phyloP scores from a whole-genome alignment of 495 filamentous ascomycete species.

The Trichoderma asperelloides region DNA sequence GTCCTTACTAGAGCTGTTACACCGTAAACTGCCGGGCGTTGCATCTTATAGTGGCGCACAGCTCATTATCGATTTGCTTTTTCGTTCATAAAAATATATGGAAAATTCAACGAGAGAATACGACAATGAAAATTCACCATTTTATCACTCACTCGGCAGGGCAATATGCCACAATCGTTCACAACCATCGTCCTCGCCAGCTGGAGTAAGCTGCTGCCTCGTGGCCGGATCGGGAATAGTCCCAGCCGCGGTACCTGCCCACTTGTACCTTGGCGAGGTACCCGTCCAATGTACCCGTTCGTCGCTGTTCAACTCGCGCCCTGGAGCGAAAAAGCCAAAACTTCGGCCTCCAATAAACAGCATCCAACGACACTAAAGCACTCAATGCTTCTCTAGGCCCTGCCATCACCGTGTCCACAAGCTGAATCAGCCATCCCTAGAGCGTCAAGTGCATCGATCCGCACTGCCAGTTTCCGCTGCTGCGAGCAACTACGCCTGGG shows the following conservation, averaged over 20 bases:
- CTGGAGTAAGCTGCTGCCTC: background rate
- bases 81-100: no score
- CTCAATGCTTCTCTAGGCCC: background rate
- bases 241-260: background rate
- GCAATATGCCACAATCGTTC: background rate
- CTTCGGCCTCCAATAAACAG: background rate
- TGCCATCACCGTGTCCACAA: background rate
- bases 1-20: no score
- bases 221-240: background rate
- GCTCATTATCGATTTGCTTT: no score
- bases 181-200: background rate
- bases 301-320: constrained; percentile 4
- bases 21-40: no score
- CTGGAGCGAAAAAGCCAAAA: constrained; percentile 1
- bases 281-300: background rate
- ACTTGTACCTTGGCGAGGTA: background rate
- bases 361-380: background rate
- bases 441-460: no score
- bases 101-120: no score
- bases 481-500: no score
- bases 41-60: no score
- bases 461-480: no score
- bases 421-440: no score
- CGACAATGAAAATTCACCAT: no score
- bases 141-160: no score